Evolutionary conservation across 306 rosid genomes (phyloP).

Genomic region (Medicago ruthenica): DNA sequence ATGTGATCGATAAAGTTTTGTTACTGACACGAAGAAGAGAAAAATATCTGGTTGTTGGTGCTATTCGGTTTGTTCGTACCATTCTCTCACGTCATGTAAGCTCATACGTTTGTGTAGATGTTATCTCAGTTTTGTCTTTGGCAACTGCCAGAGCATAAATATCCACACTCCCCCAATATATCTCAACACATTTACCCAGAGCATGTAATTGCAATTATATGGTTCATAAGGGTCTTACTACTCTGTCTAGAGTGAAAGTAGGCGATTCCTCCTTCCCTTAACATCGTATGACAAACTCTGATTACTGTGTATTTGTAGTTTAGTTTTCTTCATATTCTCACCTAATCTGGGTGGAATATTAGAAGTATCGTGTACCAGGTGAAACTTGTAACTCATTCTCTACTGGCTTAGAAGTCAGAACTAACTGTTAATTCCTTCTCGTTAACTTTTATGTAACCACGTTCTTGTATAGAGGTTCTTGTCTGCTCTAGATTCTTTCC

Average conservation of each 20-base stretch:
- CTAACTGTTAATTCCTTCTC: background rate
- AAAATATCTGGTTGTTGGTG: conserved; percentile 87
- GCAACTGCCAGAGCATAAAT: background rate
- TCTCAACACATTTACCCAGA: background rate
- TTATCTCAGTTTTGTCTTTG: conserved; percentile 17
- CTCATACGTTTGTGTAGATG: conserved; percentile 32
- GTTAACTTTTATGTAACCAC: background rate
- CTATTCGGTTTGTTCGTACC: conserved; percentile 92
- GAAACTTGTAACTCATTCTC: conserved; percentile 20
- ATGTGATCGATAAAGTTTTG: conserved; percentile 81
- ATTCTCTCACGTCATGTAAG: conserved; percentile 88
- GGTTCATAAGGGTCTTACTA: conserved; percentile 9
- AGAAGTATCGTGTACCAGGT: conserved; percentile 2
- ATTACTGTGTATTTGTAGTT: background rate
- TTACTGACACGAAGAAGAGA: conserved; percentile 78
- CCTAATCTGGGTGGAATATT: conserved; percentile 21
- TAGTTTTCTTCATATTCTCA: conserved; percentile 17
- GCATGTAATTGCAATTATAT: conserved; percentile 28
- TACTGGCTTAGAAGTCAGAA: conserved; percentile 14
- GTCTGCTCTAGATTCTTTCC: conserved; percentile 5
- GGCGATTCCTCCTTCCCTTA: background rate
- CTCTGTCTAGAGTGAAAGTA: conserved; percentile 9
- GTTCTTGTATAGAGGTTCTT: background rate
- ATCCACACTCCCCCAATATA: background rate
- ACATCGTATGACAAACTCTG: conserved; percentile 10